phyloP scores from a whole-genome alignment of 148 eudicot genomes.

The Camellia lanceoleosa region DNA sequence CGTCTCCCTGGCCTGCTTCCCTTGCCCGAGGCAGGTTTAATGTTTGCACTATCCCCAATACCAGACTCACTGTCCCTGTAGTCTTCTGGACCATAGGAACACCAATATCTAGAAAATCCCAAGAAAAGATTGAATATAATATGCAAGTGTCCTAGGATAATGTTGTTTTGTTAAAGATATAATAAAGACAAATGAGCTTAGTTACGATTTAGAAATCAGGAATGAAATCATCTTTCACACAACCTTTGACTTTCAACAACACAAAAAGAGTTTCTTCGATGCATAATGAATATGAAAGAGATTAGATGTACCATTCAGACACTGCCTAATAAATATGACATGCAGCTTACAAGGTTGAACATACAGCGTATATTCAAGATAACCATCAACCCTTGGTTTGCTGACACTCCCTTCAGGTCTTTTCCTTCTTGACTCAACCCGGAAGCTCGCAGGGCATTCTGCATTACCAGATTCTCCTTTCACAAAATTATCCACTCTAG shows the following conservation, averaged over 20 bases:
- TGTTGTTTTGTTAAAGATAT: not conserved
- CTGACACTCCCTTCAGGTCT: slow-evolving; percentile 30
- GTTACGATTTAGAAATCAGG: not conserved
- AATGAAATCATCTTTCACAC: not conserved
- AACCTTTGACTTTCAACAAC: not conserved
- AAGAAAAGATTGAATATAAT: not conserved
- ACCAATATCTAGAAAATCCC: slow-evolving; percentile 30
- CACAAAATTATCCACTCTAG: slow-evolving; percentile 32
- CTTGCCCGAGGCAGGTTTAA: slow-evolving; percentile 31
- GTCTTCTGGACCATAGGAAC: slow-evolving; percentile 40
- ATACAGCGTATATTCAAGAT: slow-evolving; percentile 38
- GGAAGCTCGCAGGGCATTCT: slow-evolving; percentile 34
- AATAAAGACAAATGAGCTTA: not conserved
- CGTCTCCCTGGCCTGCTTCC: slow-evolving; percentile 37
- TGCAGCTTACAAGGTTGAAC: slow-evolving; percentile 19
- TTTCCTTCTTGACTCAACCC: slow-evolving; percentile 34
- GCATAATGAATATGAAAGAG: not conserved
- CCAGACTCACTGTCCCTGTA: slow-evolving; percentile 26
- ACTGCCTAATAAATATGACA: not conserved
- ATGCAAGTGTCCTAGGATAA: not conserved
- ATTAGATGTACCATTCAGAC: slow-evolving; percentile 7
- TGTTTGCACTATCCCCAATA: slow-evolving; percentile 21
- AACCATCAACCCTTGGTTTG: slow-evolving; percentile 35
- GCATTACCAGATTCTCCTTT: slow-evolving; percentile 34
- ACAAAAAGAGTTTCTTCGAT: not conserved